Base-by-base conservation (phyloP, 2,329 filamentous ascomycete species). In the Madurella mycetomatis region DNA sequence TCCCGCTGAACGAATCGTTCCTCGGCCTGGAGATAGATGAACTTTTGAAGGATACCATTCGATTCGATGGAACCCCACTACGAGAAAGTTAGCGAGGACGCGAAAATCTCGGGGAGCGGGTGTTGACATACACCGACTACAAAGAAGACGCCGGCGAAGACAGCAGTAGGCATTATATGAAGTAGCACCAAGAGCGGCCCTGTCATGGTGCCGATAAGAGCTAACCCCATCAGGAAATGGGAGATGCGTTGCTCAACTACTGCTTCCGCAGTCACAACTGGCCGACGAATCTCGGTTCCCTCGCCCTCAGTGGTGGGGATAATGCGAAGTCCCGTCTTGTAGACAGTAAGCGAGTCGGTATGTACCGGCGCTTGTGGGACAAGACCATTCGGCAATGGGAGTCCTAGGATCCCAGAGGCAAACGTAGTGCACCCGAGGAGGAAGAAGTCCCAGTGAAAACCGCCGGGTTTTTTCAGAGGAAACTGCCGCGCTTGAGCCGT, bases 121-220 rank as follows among this genome's bases (percentile, higher is more conserved):
- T 7, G 25, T 25, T 25, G 25, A 25, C 25, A 7, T 7, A 25
- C 25, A 68, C 80, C 80, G 59, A 83, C 79, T 25, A 81, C 75
- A 66, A 82, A 82, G 70, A 82, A 83, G 1, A 83, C 72, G 7
- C 80, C 80, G 3, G 74, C 76, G 56, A 83, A 77, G 0, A 82
- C 72, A 1, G 75, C 77, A 48, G 75, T 72, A 25, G 80, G 79
- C 60, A 82, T 82, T 1, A 78, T 76, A 49, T 79, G 73, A 1
- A 82, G 65, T 1, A 81, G 77, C 15, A 73, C 69, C 39, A 82
- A 72, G 0, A 83, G 66, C 0, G 79, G 80, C 0, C 78, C 77
- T 0, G 77, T 79, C 79, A 83, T 82, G 4, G 77, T 80, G 4
- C 77, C 80, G 30, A 83, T 69, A 13, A 80, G 73, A 1, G 72